phyloP scores from a whole-genome alignment of 352 stramenopile genomes.

The Phytopythium montanum region DNA sequence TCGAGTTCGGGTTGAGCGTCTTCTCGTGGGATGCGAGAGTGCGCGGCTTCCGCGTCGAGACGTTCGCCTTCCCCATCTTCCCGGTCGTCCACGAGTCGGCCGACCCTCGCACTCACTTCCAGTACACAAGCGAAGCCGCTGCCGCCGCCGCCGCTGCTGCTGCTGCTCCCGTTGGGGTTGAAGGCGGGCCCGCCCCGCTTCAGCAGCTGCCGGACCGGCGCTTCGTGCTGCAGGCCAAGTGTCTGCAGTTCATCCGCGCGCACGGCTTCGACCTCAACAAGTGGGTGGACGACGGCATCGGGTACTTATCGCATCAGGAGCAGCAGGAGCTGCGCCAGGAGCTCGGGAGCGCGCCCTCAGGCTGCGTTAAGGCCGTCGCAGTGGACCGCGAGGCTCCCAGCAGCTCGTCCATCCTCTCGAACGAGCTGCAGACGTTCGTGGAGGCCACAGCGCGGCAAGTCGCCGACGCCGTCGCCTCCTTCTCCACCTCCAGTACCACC shows the following conservation, averaged over 20 bases:
- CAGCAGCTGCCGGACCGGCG: conserved; percentile 35
- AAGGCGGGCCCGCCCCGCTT: neutral
- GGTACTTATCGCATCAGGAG: conserved; percentile 63
- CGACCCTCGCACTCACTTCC: neutral
- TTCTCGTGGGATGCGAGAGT: conserved; percentile 50
- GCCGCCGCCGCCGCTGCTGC: neutral
- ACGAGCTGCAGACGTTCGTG: conserved; percentile 5
- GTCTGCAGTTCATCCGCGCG: conserved; percentile 67
- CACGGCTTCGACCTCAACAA: conserved; percentile 79
- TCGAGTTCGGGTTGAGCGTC: conserved; percentile 72
- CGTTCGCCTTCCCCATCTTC: conserved; percentile 78
- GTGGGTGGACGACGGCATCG: conserved; percentile 72
- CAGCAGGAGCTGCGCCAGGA: conserved; percentile 29
- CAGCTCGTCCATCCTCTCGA: conserved; percentile 1
- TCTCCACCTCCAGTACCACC: neutral
- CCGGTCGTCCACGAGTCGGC: conserved; percentile 36
- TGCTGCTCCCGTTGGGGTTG: neutral
- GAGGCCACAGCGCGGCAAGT: conserved; percentile 1
- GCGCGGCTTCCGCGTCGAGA: conserved; percentile 48
- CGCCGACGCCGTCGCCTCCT: neutral
- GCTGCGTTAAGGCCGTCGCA: neutral
- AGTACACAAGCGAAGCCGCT: conserved; percentile 1
- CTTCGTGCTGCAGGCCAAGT: conserved; percentile 72
- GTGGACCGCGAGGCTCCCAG: conserved; percentile 28
- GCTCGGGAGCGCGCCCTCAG: conserved; percentile 12